A percentile compares a stretch with the other conserved stretches of the same genome.
Evolutionary conservation across 495 filamentous ascomycete species (phyloP).

Genomic region (Penicillium longicatenatum): DNA sequence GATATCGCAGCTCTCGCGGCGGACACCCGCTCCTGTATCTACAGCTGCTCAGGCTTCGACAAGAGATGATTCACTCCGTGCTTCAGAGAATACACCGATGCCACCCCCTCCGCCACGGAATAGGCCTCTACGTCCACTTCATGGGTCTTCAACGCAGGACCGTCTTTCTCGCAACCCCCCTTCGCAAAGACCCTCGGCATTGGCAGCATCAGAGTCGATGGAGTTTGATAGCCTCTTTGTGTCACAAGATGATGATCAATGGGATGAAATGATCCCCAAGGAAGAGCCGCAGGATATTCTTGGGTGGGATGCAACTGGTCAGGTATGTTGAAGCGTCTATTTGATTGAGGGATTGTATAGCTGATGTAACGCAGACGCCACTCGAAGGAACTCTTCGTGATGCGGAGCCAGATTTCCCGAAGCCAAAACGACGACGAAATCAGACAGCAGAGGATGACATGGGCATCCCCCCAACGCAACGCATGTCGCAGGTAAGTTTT

Average conservation of each 20-base stretch:
- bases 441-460: conserved; percentile 36
- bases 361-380: conserved; percentile 26
- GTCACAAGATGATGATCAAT: conserved; percentile 72
- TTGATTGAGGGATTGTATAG: not conserved
- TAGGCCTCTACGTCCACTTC: conserved; percentile 39
- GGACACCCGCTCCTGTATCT: conserved; percentile 23
- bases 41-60: conserved; percentile 19
- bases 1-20: conserved; percentile 38
- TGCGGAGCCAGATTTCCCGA: conserved; percentile 25
- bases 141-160: conserved; percentile 36
- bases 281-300: conserved; percentile 73
- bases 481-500: conserved; percentile 49
- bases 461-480: conserved; percentile 52
- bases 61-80: conserved; percentile 15
- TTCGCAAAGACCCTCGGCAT: conserved; percentile 52
- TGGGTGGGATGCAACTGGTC: conserved; percentile 75
- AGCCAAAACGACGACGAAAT: conserved; percentile 10
- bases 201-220: conserved; percentile 49
- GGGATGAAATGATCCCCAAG: conserved; percentile 78
- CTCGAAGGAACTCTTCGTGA: conserved; percentile 38
- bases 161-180: conserved; percentile 28
- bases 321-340: conserved; percentile 24
- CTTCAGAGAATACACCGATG: conserved; percentile 26
- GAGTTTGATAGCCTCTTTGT: conserved; percentile 78
- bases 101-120: conserved; percentile 35